These are phyloP conservation scores for Melanogaster broomeanus DNA, from an alignment of 768 basidiomycete genomes.

Conservation along the genomic window DNA sequence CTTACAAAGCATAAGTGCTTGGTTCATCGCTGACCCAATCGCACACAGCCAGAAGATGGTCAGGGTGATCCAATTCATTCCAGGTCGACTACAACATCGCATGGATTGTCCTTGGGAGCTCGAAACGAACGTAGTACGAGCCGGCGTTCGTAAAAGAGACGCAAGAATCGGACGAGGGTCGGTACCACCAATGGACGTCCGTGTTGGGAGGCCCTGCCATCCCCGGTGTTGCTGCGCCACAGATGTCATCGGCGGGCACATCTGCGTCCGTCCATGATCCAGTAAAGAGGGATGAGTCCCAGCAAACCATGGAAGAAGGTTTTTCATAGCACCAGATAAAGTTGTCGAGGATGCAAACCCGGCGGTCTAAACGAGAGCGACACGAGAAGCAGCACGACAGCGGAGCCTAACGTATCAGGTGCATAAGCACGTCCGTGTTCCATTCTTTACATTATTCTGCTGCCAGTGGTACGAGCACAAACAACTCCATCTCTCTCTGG, in stretches of 20 bases:
- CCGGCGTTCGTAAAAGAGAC: conserved; percentile 24
- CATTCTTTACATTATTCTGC: conserved; percentile 76
- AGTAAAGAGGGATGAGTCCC: conserved; percentile 96
- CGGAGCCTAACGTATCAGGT: conserved; percentile 62
- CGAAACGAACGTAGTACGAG: not conserved
- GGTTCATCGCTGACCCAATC: conserved; percentile 5
- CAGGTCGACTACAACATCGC: not conserved
- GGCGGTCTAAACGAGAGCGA: not conserved
- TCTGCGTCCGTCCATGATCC: conserved; percentile 72
- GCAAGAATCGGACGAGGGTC: conserved; percentile 24
- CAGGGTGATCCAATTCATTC: conserved; percentile 13
- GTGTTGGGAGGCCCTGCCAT: conserved; percentile 85
- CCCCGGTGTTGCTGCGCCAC: conserved; percentile 78
- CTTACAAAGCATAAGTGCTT: conserved; percentile 18
- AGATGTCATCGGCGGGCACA: conserved; percentile 70
- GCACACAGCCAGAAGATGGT: conserved; percentile 16
- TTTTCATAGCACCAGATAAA: conserved; percentile 90
- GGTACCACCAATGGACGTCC: no score
- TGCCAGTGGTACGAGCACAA: conserved; percentile 69
- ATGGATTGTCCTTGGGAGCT: not conserved
- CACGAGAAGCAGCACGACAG: conserved; percentile 1
- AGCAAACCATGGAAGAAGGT: conserved; percentile 96
- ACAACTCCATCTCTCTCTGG: conserved; percentile 52
- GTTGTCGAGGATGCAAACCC: conserved; percentile 10
- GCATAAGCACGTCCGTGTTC: conserved; percentile 67